Conservation (phyloP, 2,329 filamentous ascomycete genomes). For the Phoma herbarum region DNA sequence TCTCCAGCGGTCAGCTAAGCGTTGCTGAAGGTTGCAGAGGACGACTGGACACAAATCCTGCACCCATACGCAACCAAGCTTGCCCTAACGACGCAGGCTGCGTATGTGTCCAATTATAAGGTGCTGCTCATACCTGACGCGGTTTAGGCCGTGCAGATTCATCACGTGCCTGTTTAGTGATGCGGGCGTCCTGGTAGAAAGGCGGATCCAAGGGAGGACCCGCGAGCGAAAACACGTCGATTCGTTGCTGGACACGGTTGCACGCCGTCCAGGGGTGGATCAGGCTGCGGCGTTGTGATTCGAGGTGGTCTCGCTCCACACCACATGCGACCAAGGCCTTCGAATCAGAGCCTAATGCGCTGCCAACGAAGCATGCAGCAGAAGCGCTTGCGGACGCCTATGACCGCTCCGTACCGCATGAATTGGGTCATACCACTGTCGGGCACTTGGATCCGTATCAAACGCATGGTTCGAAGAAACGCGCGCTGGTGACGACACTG, state of each 20-base stretch:
- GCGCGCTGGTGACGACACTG: constrained; percentile 36
- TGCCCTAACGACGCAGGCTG: constrained; percentile 27
- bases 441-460: constrained; percentile 38
- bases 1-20: constrained; percentile 48
- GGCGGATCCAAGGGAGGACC: constrained; percentile 36
- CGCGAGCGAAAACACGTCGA: constrained; percentile 44
- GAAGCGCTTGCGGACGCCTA: constrained; percentile 44
- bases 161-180: constrained; percentile 38
- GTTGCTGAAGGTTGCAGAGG: constrained; percentile 48
- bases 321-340: constrained; percentile 33
- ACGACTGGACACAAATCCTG: constrained; percentile 45
- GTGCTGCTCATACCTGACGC: constrained; percentile 19
- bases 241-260: constrained; percentile 37
- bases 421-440: constrained; percentile 36
- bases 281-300: constrained; percentile 35
- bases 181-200: constrained; percentile 35
- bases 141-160: constrained; percentile 21
- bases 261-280: constrained; percentile 35
- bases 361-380: constrained; percentile 50
- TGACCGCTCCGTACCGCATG: constrained; percentile 27
- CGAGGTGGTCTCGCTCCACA: constrained; percentile 34
- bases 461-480: constrained; percentile 24
- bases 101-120: constrained; percentile 29
- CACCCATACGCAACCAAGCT: constrained; percentile 34
- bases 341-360: constrained; percentile 45